phyloP scores from a whole-genome alignment of 164 flowering plant species.

The Magnolia changhungtana region DNA sequence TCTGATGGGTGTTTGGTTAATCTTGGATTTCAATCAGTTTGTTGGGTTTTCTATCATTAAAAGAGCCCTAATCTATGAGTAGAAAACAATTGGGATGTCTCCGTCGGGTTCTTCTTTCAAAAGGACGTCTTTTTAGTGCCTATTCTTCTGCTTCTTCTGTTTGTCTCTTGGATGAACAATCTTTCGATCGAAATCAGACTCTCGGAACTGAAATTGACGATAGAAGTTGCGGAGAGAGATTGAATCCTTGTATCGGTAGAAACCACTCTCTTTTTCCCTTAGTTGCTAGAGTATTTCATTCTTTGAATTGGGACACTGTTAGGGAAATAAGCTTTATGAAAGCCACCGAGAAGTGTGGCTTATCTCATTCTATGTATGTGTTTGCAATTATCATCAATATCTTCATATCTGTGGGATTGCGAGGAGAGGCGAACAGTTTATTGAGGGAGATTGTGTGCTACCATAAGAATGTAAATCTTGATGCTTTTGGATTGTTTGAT shows the following conservation, averaged over 20 bases:
- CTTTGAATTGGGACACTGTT: constrained; percentile 42
- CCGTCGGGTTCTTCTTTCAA: constrained; percentile 1
- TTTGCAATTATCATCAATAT: constrained; percentile 38
- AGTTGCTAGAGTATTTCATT: constrained; percentile 35
- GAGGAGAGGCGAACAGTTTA: constrained; percentile 32
- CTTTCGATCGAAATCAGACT: constrained; percentile 6
- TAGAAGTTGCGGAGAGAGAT: neutral
- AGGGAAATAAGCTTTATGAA: constrained; percentile 27
- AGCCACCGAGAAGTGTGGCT: constrained; percentile 33
- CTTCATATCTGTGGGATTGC: constrained; percentile 44
- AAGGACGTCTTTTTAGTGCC: constrained; percentile 2
- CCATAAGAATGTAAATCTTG: constrained; percentile 21
- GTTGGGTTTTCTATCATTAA: neutral
- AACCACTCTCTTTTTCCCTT: constrained; percentile 23
- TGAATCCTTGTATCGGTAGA: neutral
- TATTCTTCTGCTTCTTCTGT: constrained; percentile 15
- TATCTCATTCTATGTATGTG: constrained; percentile 34
- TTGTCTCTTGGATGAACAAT: constrained; percentile 11
- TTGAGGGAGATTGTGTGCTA: constrained; percentile 42
- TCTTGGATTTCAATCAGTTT: neutral
- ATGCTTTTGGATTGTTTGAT: constrained; percentile 26
- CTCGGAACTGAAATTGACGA: neutral
- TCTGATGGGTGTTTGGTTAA: constrained; percentile 6
- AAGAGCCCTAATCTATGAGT: constrained; percentile 15
- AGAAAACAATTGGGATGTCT: constrained; percentile 8